A percentile compares a stretch with the other conserved stretches of the same genome.
phyloP scores from a whole-genome alignment of 1,139 yeast species.

The Candida sanyaensis region DNA sequence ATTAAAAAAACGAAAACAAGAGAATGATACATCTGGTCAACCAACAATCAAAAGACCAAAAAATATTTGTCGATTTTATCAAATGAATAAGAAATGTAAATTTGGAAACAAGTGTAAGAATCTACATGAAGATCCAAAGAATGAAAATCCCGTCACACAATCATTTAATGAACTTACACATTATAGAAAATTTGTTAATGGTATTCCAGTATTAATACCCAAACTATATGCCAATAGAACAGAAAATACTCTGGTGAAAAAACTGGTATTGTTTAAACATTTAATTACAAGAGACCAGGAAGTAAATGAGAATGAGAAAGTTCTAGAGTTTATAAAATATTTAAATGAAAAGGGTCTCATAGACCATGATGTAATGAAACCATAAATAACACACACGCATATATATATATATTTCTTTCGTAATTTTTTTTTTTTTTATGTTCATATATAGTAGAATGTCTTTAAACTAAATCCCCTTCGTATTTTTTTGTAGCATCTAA shows the following conservation, averaged over 20 bases:
- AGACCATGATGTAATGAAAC: constrained; percentile 21
- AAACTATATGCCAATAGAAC: constrained; percentile 37
- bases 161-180: constrained; percentile 13
- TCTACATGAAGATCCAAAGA: constrained; percentile 28
- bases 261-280: constrained; percentile 41
- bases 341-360: constrained; percentile 36
- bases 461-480: constrained; percentile 18
- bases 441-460: background rate
- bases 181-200: constrained; percentile 30
- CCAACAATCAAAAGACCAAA: constrained; percentile 18
- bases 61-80: constrained; percentile 45
- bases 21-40: constrained; percentile 2
- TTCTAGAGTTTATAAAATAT: constrained; percentile 42
- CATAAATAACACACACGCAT: constrained; percentile 8
- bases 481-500: constrained; percentile 63
- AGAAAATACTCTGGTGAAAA: constrained; percentile 14
- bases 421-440: too few relatives aligned
- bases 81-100: constrained; percentile 41
- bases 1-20: constrained; percentile 11
- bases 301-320: constrained; percentile 41
- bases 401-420: background rate
- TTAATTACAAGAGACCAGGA: constrained; percentile 49
- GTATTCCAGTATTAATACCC: constrained; percentile 44
- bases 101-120: constrained; percentile 51
- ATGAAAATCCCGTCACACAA: constrained; percentile 12